Percentiles rank a stretch among this genome's conserved stretches.
Evolutionary conservation across 805 yeast genomes (phyloP).

Genomic region (Pichia deserticola): DNA sequence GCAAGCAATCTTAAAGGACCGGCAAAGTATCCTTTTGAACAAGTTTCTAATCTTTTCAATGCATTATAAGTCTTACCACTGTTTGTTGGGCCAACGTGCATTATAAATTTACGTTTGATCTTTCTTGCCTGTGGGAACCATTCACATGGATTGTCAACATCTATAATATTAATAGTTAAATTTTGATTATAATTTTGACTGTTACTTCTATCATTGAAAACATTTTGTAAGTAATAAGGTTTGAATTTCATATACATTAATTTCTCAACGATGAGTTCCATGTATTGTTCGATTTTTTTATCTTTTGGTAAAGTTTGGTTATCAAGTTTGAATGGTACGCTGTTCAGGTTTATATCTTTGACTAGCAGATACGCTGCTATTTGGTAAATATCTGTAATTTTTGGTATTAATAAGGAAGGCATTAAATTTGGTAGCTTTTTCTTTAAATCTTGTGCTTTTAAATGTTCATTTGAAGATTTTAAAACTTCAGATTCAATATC

Average conservation of each 20-base stretch:
- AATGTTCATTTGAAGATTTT: constrained; percentile 1
- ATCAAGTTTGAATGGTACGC: constrained; percentile 9
- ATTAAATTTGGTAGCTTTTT: constrained; percentile 1
- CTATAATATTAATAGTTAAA: constrained; percentile 31
- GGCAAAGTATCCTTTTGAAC: constrained; percentile 80
- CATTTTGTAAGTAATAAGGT: constrained; percentile 23
- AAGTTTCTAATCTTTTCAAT: constrained; percentile 52
- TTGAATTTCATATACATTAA: constrained; percentile 24
- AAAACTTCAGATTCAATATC: constrained; percentile 8
- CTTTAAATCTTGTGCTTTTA: constrained; percentile 1
- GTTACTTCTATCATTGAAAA: constrained; percentile 25
- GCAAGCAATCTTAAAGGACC: constrained; percentile 91
- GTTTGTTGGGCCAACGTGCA: constrained; percentile 98
- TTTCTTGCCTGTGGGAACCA: constrained; percentile 86
- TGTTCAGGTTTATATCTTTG: constrained; percentile 7
- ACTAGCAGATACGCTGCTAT: constrained; percentile 10
- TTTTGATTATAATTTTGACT: constrained; percentile 28
- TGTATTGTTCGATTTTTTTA: constrained; percentile 7
- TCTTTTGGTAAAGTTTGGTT: constrained; percentile 2
- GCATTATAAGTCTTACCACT: constrained; percentile 92
- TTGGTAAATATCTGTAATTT: constrained; percentile 1
- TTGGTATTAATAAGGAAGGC: constrained; percentile 12
- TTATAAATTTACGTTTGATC: constrained; percentile 67
- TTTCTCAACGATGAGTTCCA: constrained; percentile 22
- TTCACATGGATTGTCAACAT: constrained; percentile 53